Percentiles rank a stretch among this genome's conserved stretches.
These are phyloP conservation scores for Lyophyllum shimeji DNA, from an alignment of 768 basidiomycete species.

Conservation along the genomic window DNA sequence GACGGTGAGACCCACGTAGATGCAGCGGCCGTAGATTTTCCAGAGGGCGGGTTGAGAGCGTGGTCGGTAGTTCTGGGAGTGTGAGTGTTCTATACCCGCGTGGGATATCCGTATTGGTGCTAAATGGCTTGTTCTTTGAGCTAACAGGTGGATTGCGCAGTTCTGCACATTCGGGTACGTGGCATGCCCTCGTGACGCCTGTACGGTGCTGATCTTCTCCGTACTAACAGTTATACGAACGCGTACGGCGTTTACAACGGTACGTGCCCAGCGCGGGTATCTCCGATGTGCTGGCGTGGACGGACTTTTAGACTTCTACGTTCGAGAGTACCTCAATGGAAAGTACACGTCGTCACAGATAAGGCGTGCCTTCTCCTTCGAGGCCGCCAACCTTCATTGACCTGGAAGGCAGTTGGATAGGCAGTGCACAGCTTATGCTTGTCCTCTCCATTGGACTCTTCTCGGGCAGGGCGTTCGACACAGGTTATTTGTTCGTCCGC, in stretches of 20 bases:
- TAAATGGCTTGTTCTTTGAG: background rate
- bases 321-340: constrained; percentile 20
- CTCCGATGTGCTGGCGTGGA: background rate
- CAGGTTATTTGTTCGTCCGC: constrained; percentile 24
- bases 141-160: constrained; percentile 20
- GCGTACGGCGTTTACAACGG: constrained; percentile 24
- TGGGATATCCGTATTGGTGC: background rate
- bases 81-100: constrained; percentile 15
- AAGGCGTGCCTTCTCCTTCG: constrained; percentile 9
- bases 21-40: constrained; percentile 9
- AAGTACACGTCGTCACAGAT: constrained; percentile 25
- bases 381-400: background rate
- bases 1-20: background rate
- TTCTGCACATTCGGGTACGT: constrained; percentile 26
- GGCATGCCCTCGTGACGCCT: background rate
- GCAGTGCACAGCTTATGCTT: constrained; percentile 25
- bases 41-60: constrained; percentile 23
- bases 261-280: background rate
- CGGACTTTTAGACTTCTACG: constrained; percentile 22
- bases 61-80: constrained; percentile 25
- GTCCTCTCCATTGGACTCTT: constrained; percentile 23
- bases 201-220: background rate
- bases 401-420: constrained; percentile 24
- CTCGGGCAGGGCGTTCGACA: constrained; percentile 25
- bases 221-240: constrained; percentile 19